Evolutionary conservation across 805 yeast genomes (phyloP), one percentile per base, ranked within the genome.

Genomic region (Pichia californica): DNA sequence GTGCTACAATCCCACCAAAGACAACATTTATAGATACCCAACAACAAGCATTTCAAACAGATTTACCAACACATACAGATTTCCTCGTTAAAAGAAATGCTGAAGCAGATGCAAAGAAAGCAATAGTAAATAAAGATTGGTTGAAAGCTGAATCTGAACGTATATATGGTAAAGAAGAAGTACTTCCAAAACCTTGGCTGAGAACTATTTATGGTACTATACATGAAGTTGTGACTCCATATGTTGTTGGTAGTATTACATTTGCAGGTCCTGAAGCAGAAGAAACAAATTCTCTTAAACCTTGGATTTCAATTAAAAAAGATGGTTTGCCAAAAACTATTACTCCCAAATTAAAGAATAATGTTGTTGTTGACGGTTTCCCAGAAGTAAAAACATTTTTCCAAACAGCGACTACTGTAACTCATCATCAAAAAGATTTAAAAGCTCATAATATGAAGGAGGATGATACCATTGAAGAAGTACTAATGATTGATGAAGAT

Each of bases 261-360:
- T 74, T 80, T 57, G 69, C 74, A 44, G 78, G 79, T 23, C 81
- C 82, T 48, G 87, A 91, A 0, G 88, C 94, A 3, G 68, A 69
- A 0, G 64, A 71, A 1, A 76, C 87, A 5, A 69, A 80, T 51
- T 82, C 84, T 9, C 72, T 87, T 50, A 79, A 78, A 46, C 88
- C 87, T 8, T 88, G 96, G 96, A 68, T 88, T 31, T 75, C 87
- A 2, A 68, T 88, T 56, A 74, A 87, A 46, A 79, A 81, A 49
- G 77, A 81, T 48, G 96, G 96, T 15, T 61, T 71, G 9, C 95
- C 96, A 42, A 80, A 82, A 58, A 87, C 95, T 0, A 76, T 88
- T 38, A 70, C 66, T 32, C 96, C 96, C 3, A 73, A 85, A 55
- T 55, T 79, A 56, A 86, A 87, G 52, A 78, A 81, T 52, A 95